Evolutionary conservation across 2,329 filamentous ascomycete species (phyloP).

Genomic region (Amesomyces nigricolor): DNA sequence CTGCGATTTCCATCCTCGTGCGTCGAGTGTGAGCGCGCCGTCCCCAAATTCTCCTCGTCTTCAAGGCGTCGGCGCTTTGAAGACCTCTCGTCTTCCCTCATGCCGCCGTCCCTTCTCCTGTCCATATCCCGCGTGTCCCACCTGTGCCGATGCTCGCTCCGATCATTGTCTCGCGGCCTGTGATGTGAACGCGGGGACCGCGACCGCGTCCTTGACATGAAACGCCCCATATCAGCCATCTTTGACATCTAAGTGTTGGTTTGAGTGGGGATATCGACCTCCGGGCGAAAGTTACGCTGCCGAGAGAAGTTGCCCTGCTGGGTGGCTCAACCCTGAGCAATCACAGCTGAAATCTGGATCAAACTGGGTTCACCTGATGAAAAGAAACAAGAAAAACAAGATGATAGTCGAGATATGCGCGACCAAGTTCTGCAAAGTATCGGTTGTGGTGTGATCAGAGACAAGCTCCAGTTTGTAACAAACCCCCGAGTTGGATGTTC

Average conservation of each 20-base stretch:
- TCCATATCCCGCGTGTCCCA: background rate
- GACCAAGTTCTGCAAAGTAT: no score
- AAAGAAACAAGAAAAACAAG: no score
- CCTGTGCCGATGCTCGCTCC: background rate
- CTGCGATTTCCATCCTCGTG: background rate
- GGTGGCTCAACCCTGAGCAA: no score
- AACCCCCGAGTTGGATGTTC: background rate
- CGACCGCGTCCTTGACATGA: background rate
- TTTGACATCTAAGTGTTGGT: background rate
- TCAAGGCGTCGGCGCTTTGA: background rate
- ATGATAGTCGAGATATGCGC: no score
- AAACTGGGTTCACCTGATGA: no score
- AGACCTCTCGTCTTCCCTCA: background rate
- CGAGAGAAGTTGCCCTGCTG: background rate
- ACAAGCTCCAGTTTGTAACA: no score
- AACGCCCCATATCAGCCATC: background rate
- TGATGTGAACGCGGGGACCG: constrained; percentile 2
- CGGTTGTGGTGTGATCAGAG: no score
- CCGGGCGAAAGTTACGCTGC: no score
- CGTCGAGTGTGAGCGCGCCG: background rate
- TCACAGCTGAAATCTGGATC: no score
- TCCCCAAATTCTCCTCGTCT: background rate
- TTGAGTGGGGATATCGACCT: background rate
- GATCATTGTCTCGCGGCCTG: background rate
- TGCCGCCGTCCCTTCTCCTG: background rate